Conservation (phyloP, 1,139 yeast genomes). For the Kodamaea anthophila region DNA sequence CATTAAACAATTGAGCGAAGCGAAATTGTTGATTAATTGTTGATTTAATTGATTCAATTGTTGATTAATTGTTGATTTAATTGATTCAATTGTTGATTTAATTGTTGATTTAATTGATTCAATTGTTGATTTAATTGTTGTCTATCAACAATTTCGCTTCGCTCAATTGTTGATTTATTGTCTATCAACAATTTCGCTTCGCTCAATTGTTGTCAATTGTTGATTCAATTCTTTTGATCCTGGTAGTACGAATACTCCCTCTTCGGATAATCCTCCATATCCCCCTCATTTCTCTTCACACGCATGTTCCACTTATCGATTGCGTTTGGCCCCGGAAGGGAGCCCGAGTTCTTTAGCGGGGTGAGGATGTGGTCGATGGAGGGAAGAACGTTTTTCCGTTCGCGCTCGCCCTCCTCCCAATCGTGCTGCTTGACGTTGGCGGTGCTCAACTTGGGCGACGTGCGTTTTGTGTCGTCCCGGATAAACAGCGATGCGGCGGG, state of each 20-base stretch:
- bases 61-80: too few relatives aligned
- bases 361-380: slow-evolving; percentile 8
- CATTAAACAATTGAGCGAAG: too few relatives aligned
- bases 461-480: slow-evolving; percentile 1
- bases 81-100: background rate
- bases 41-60: background rate
- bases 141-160: too few relatives aligned
- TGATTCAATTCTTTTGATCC: too few relatives aligned
- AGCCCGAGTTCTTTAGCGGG: slow-evolving; percentile 3
- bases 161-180: background rate
- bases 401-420: slow-evolving; percentile 3
- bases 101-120: background rate
- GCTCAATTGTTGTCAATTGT: too few relatives aligned
- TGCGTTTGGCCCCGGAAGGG: slow-evolving; percentile 9
- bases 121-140: too few relatives aligned
- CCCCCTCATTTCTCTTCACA: slow-evolving; percentile 1
- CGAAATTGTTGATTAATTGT: too few relatives aligned
- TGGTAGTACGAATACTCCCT: slow-evolving; percentile 1
- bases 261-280: background rate
- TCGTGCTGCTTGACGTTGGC: slow-evolving; percentile 12
- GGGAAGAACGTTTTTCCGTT: slow-evolving; percentile 5
- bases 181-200: too few relatives aligned
- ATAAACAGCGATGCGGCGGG: slow-evolving; percentile 20
- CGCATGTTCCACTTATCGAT: slow-evolving; percentile 7
- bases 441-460: slow-evolving; percentile 8